Conservation (phyloP, 2,329 filamentous ascomycete species). For the Stagonosporopsis tanaceti region DNA sequence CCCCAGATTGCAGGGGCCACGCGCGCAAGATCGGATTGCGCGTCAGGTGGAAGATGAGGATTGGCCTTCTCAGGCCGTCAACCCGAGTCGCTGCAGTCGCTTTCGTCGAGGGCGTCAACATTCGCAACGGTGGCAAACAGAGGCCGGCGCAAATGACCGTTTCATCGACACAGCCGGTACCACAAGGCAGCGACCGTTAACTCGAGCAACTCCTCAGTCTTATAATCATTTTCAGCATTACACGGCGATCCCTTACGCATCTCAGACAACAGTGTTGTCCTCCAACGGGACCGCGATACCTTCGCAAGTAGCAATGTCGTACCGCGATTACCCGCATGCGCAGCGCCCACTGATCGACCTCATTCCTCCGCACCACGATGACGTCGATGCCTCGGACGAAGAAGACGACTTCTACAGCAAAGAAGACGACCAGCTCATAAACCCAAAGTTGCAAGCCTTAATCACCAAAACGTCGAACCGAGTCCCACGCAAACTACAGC, state of each 20-base stretch:
- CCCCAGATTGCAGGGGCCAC: conserved; percentile 17
- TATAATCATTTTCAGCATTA: not conserved
- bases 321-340: conserved; percentile 31
- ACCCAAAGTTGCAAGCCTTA: conserved; percentile 42
- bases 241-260: not conserved
- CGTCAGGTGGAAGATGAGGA: conserved; percentile 12
- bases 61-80: conserved; percentile 1
- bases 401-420: conserved; percentile 48
- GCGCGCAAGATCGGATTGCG: conserved; percentile 7
- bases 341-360: conserved; percentile 42
- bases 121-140: not conserved
- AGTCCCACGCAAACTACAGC: conserved; percentile 47
- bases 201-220: not conserved
- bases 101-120: conserved; percentile 2
- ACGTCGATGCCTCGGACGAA: conserved; percentile 51
- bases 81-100: conserved; percentile 1
- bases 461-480: conserved; percentile 36
- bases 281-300: conserved; percentile 2
- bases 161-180: conserved; percentile 1
- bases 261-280: not conserved
- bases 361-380: conserved; percentile 35
- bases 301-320: conserved; percentile 29
- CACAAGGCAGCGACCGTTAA: conserved; percentile 9
- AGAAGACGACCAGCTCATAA: conserved; percentile 46
- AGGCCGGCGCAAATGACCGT: conserved; percentile 4